Evolutionary conservation across 495 filamentous ascomycete genomes (phyloP), one percentile per base, ranked within the genome.

Genomic region (Aspergillus bertholletiae): DNA sequence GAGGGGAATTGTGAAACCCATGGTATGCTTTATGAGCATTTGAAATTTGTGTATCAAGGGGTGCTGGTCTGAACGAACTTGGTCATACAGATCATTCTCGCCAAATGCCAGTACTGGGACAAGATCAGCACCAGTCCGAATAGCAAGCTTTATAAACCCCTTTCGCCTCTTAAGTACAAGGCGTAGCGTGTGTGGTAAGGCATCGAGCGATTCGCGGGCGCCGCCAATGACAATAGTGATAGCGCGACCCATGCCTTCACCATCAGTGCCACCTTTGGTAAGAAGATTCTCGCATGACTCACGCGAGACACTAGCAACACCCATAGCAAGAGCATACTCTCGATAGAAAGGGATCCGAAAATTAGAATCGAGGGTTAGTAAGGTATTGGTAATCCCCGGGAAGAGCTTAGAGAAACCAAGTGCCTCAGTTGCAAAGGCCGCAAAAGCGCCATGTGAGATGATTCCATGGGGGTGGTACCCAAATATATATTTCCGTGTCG

Each of bases 401-500:
- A 97, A 98, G 23, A 97, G 83, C 50, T 87, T 81, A 2, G 83
- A 83, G 69, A 97, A 98, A 2, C 94, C 91, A 5, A 95, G 77
- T 0, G 89, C 89, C 59, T 97, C 94, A 6, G 95, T 97, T 26
- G 79, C 89, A 59, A 98, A 97, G 15, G 92, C 87, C 3, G 88
- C 90, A 70, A 94, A 97, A 1, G 95, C 94, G 34, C 94, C 94
- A 63, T 96, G 90, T 13, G 88, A 91, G 62, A 98, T 96, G 69
- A 98, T 97, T 37, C 94, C 94, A 67, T 97, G 93, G 0, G 93
- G 93, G 64, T 97, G 94, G 68, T 97, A 97, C 39, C 95, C 94
- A 65, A 98, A 96, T 59, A 98, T 93, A 73, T 97, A 98, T 72
- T 97, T 97, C 53, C 90, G 81, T 2, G 87, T 89, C 0, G 90